Percentiles rank a stretch among this genome's conserved stretches.
Conservation (phyloP, 768 basidiomycete genomes). For the Suillus clintonianus region DNA sequence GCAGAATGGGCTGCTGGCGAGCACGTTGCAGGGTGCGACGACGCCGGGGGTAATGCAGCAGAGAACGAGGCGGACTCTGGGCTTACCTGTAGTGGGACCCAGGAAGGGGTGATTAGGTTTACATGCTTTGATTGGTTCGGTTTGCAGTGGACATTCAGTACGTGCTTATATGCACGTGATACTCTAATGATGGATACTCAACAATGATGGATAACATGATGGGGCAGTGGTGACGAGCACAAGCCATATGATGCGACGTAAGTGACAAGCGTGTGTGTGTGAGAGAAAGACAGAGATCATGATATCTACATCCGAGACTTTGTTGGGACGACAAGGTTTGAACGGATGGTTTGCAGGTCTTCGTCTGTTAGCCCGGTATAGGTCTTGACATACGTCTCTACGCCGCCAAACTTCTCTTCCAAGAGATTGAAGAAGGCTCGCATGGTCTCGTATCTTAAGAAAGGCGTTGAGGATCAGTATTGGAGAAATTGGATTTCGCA, state of each 20-base stretch:
- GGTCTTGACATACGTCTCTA: constrained; percentile 59
- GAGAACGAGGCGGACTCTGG: constrained; percentile 44
- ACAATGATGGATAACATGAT: not conserved
- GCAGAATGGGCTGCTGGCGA: constrained; percentile 43
- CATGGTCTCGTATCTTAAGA: constrained; percentile 71
- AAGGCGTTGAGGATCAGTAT: not conserved
- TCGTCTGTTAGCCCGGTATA: constrained; percentile 61
- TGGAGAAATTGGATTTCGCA: constrained; percentile 14
- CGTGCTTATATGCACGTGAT: constrained; percentile 1
- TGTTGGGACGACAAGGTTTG: constrained; percentile 49
- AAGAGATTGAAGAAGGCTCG: constrained; percentile 64
- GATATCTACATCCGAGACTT: constrained; percentile 31
- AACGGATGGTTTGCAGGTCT: constrained; percentile 61
- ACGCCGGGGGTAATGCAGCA: constrained; percentile 29
- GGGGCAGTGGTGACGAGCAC: not conserved
- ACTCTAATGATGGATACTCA: not conserved
- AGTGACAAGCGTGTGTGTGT: not conserved
- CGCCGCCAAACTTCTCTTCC: constrained; percentile 66
- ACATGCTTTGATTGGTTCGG: not conserved
- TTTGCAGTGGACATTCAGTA: not conserved
- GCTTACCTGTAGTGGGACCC: constrained; percentile 37
- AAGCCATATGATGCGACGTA: not conserved
- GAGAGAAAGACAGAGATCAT: not conserved
- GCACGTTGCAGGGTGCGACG: constrained; percentile 34
- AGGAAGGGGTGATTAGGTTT: constrained; percentile 18